Evolutionary conservation across 1,284 basidiomycete genomes (phyloP), one percentile per base, ranked within the genome.

Genomic region (Marasmius fiardii): DNA sequence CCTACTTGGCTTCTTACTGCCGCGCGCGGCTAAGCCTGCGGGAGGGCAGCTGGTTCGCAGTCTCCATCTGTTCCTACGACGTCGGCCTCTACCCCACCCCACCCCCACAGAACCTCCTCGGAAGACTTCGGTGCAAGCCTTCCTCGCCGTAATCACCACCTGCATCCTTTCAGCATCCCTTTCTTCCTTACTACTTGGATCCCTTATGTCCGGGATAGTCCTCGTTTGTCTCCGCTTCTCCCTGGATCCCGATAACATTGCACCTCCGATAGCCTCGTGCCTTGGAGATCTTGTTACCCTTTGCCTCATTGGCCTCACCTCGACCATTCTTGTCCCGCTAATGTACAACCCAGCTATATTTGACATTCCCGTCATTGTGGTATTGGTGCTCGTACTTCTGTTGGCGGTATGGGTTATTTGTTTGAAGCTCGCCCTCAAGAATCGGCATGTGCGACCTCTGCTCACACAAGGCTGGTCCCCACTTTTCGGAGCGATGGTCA

Each of bases 201-300:
- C 88, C 1, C 97, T 98, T 71, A 97, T 98, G 93, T 94, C 90
- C 65, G 75, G 78, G 6, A 79, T 98, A 21, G 85, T 98, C 39
- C 80, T 98, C 20, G 59, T 92, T 2, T 94, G 93, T 67, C 76
- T 93, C 48, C 82, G 78, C 64, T 82, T 82, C 53, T 83, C 87
- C 2, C 80, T 89, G 41, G 90, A 99, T 70, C 96, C 62, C 93
- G 93, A 98, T 68, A 98, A 98, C 68, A 96, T 98, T 61, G 92
- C 95, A 2, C 93, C 95, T 0, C 94, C 96, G 0, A 78, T 98
- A 4, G 96, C 96, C 0, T 86, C 93, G 2, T 95, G 93, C 61
- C 79, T 98, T 0, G 95, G 96, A 8, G 96, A 98, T 67, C 78
- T 99, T 28, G 79, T 98, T 53, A 97, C 96, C 0, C 82, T 98